Base-by-base conservation (phyloP, 495 filamentous ascomycete genomes). In the Hypoxylon fuscum region DNA sequence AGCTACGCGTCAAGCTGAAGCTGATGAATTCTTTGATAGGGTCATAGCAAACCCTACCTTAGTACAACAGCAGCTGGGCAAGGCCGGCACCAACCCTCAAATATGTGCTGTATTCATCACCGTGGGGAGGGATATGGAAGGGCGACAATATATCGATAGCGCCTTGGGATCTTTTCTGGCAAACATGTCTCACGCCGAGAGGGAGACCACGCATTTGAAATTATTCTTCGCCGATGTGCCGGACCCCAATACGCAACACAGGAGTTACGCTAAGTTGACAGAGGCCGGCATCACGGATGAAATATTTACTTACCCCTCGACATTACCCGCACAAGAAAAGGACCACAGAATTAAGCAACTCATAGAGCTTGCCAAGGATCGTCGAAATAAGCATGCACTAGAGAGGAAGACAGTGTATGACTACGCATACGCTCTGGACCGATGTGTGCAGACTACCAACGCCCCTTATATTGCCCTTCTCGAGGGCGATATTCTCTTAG, bases 401-500 rank as follows among this genome's bases (percentile, higher is more conserved):
- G 69, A 72, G 54, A 65, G 66, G 51, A 76, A 76, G 56, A 70
- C 69, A 5, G 56, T 76, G 20, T 67, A 72, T 55, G 79, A 81
- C 53, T 83, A 81, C 34, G 59, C 75, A 11, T 81, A 81, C 60
- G 72, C 74, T 1, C 42, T 81, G 5, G 63, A 74, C 37, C 68
- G 56, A 15, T 83, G 79, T 53, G 51, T 74, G 18, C 20, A 70
- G 8, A 75, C 74, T 2, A 74, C 72, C 10, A 51, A 68, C 7
- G 74, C 77, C 12, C 72, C 76, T 2, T 81, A 80, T 47, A 77
- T 78, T 14, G 73, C 72, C 0, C 70, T 83, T 6, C 84, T 81
- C 37, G 80, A 81, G 66, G 79, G 79, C 52, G 77, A 81, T 47
- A 77, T 83, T 20, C 70, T 81, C 1, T 68, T 80, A 3, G 78